phyloP scores from a whole-genome alignment of 768 basidiomycete species.

The Pleurotus tuber-regium region DNA sequence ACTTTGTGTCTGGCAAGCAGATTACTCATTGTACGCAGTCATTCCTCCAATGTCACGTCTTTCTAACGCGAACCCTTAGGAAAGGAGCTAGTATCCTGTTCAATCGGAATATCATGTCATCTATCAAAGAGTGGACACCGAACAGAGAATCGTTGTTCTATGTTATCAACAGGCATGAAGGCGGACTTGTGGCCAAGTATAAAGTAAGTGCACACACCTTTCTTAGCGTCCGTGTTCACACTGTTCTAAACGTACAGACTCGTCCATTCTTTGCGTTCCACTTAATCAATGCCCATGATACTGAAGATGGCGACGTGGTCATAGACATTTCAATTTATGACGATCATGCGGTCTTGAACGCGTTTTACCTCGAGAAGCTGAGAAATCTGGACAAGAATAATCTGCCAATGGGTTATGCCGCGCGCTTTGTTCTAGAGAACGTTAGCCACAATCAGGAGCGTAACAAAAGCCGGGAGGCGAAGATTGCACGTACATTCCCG shows the following conservation, averaged over 20 bases:
- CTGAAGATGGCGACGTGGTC: constrained; percentile 24
- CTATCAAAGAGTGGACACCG: constrained; percentile 29
- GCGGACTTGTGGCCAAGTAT: constrained; percentile 35
- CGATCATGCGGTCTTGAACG: constrained; percentile 28
- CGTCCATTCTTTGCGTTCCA: constrained; percentile 40
- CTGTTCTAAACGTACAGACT: constrained; percentile 10
- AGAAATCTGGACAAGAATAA: constrained; percentile 18
- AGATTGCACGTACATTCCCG: constrained; percentile 15
- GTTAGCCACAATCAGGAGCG: constrained; percentile 16
- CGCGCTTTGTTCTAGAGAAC: constrained; percentile 28
- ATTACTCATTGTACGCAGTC: constrained; percentile 10
- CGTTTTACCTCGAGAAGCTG: constrained; percentile 27
- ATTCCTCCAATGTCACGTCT: neutral
- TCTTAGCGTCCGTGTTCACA: neutral
- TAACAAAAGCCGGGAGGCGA: neutral
- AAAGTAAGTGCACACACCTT: constrained; percentile 11
- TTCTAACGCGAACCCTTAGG: constrained; percentile 2
- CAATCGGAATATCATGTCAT: constrained; percentile 29
- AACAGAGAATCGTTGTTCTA: constrained; percentile 31
- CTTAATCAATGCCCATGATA: constrained; percentile 37
- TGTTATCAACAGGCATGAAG: constrained; percentile 33
- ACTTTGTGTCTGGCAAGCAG: constrained; percentile 31
- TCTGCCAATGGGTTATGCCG: constrained; percentile 11
- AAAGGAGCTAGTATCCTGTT: constrained; percentile 22
- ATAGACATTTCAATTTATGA: constrained; percentile 34